These are phyloP conservation scores for Meyerozyma athensensis DNA, from an alignment of 1,139 yeast genomes.

Conservation along the genomic window DNA sequence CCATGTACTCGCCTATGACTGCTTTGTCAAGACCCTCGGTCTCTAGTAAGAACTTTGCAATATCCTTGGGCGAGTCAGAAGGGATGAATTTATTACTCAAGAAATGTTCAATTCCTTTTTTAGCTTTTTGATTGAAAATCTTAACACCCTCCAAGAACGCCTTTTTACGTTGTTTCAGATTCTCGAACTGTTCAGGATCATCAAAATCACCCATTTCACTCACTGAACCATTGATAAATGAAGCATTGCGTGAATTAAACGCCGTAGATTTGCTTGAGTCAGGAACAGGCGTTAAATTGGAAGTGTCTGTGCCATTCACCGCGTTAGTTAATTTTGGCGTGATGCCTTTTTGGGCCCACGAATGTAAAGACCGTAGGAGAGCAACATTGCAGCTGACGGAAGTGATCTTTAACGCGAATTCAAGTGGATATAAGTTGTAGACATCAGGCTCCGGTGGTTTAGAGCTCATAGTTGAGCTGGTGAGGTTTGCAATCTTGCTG, in stretches of 20 bases:
- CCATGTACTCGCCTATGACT: constrained; percentile 84
- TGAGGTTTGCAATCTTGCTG: constrained; percentile 66
- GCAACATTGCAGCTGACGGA: constrained; percentile 80
- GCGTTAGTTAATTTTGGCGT: constrained; percentile 9
- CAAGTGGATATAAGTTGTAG: constrained; percentile 58
- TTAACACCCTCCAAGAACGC: constrained; percentile 73
- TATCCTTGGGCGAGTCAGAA: constrained; percentile 55
- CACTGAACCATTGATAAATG: constrained; percentile 24
- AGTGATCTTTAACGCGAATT: constrained; percentile 78
- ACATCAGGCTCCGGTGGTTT: constrained; percentile 62
- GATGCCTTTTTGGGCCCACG: constrained; percentile 84
- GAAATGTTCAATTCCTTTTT: constrained; percentile 66
- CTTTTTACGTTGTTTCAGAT: constrained; percentile 76
- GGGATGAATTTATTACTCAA: constrained; percentile 59
- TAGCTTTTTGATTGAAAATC: constrained; percentile 81
- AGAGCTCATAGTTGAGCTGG: constrained; percentile 61
- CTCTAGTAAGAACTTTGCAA: constrained; percentile 69
- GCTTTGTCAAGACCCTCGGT: constrained; percentile 85
- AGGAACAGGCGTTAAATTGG: constrained; percentile 22
- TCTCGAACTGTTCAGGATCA: constrained; percentile 84
- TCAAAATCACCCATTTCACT: constrained; percentile 41
- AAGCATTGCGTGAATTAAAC: constrained; percentile 28
- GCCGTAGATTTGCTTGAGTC: constrained; percentile 34
- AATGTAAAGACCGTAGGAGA: constrained; percentile 70
- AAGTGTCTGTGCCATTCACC: constrained; percentile 7